Base-by-base conservation (phyloP, 306 rosid genomes). In the Sechiopsis laciniata region DNA sequence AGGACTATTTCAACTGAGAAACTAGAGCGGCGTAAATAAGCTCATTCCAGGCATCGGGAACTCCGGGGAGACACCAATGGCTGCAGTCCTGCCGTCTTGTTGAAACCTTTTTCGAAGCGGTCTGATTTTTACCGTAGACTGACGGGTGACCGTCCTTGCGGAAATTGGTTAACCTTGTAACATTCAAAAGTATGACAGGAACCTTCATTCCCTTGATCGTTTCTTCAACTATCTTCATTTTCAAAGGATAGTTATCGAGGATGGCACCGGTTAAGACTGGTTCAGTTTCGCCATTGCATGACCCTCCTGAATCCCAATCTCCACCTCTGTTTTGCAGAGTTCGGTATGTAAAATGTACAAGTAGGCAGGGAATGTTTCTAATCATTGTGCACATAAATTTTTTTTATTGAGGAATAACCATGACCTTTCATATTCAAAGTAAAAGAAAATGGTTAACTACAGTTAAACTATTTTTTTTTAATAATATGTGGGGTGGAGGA, bases 221-320 rank as follows among this genome's bases (percentile, higher is more conserved):
- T 77, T 88, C 96, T 76, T 89, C 90, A 17, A 88, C 91, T 75
- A 89, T 88, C 88, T 95, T 89, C 97, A 91, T 95, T 89, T 91
- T 89, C 82, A 82, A 70, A 7, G 99, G 97, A 83, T 87, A 94
- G 88, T 77, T 84, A 53, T 89, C 17, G 42, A 94, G 80, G 77
- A 91, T 87, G 74, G 97, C 71, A 9, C 99, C 97, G 40, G 50
- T 72, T 5, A 88, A 79, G 74, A 75, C 90, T 6, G 99, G 99
- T 55, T 85, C 78, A 0, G 86, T 91, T 80, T 95, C 96, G 15
- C 99, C 97, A n/a, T 85, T 77, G 81, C 99, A 95, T 12, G 97
- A 87, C 56, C 99, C 99, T 1, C 99, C 99, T 52, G 99, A 89
- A 81, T 89, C 97, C 99, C 99, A 95, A 59, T 95, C 96, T 70